Percentiles rank a stretch among this genome's conserved stretches.
Conservation (phyloP, 2,329 filamentous ascomycete genomes). For the Scedosporium boydii region DNA sequence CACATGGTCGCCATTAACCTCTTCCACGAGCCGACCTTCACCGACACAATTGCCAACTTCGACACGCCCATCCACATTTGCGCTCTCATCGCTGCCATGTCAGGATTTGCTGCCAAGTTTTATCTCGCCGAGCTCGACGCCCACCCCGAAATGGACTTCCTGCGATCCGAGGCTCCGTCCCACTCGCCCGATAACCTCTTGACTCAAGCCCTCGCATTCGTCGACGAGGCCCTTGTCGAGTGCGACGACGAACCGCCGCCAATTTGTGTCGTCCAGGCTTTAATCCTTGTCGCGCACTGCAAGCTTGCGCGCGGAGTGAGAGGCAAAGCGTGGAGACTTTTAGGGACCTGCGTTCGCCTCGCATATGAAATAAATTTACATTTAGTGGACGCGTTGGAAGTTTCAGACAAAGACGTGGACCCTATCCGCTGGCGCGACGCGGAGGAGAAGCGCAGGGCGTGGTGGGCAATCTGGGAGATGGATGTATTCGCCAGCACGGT, state of each 20-base stretch:
- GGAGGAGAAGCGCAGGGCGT: constrained; percentile 27
- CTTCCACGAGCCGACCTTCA: constrained; percentile 19
- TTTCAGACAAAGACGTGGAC: constrained; percentile 1
- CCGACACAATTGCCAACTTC: constrained; percentile 14
- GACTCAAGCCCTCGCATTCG: constrained; percentile 14
- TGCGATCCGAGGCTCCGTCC: background rate
- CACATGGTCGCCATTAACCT: constrained; percentile 22
- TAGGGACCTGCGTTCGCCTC: constrained; percentile 18
- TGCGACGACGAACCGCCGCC: constrained; percentile 20
- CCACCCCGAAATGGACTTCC: background rate
- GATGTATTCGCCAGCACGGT: constrained; percentile 31
- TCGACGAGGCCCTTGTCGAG: constrained; percentile 20
- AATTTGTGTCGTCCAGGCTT: constrained; percentile 25
- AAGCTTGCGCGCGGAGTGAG: constrained; percentile 24
- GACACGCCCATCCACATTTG: constrained; percentile 10
- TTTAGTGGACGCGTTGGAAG: constrained; percentile 14
- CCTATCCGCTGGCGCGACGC: constrained; percentile 14
- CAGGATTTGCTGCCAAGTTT: constrained; percentile 18
- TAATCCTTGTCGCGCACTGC: constrained; percentile 22
- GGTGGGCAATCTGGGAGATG: constrained; percentile 33
- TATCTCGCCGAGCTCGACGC: constrained; percentile 5
- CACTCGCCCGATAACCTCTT: constrained; percentile 11
- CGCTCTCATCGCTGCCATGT: constrained; percentile 21
- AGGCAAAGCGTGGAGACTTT: constrained; percentile 24
- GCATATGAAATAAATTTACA: constrained; percentile 26